Conservation (phyloP, 306 rosid genomes). For the Lablab purpureus region DNA sequence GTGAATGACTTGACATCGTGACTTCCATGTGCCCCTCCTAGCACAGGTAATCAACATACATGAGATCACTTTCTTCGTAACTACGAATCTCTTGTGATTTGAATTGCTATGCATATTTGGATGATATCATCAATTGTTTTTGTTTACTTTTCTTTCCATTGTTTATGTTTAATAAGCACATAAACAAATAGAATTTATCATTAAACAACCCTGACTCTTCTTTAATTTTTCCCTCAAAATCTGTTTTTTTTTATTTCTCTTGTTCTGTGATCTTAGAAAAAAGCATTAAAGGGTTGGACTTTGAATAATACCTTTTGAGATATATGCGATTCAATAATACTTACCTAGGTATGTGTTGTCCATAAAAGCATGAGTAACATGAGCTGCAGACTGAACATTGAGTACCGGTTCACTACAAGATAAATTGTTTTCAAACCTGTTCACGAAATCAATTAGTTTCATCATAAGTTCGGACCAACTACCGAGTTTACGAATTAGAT, state of each 20-base stretch:
- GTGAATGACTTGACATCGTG: slow-evolving; percentile 49
- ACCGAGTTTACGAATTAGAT: not conserved
- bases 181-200: not conserved
- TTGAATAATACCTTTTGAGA: not conserved
- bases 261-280: not conserved
- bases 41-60: not conserved
- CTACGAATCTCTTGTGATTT: not conserved
- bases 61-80: not conserved
- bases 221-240: not conserved
- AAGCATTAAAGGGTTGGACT: not conserved
- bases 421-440: slow-evolving; percentile 60
- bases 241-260: not conserved
- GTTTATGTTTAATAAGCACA: not conserved
- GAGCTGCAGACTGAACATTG: slow-evolving; percentile 56
- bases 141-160: not conserved
- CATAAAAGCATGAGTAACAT: slow-evolving; percentile 60
- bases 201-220: not conserved
- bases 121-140: not conserved
- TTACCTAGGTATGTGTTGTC: slow-evolving; percentile 56
- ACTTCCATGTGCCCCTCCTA: slow-evolving; percentile 71
- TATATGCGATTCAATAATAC: not conserved
- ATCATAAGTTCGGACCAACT: not conserved
- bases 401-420: slow-evolving; percentile 58
- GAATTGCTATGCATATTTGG: not conserved
- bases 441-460: slow-evolving; percentile 24